phyloP scores from a whole-genome alignment of 257 asterid genomes.

The Solanum lycopersicoides region DNA sequence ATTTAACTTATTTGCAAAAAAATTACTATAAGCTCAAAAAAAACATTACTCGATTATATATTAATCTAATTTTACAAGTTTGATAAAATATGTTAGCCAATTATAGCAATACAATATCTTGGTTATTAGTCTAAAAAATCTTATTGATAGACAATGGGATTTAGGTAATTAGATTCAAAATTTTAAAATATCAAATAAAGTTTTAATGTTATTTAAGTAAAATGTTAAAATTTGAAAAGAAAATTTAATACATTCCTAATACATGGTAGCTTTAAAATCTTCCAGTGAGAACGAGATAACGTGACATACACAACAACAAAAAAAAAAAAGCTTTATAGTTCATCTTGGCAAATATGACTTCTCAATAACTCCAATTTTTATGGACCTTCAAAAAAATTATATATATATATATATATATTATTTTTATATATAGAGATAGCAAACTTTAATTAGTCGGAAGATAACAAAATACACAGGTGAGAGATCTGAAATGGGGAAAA shows the following conservation, averaged over 20 bases:
- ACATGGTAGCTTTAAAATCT: too few species aligned
- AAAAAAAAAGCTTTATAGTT: too few species aligned
- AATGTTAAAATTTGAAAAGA: too few species aligned
- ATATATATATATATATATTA: too few species aligned
- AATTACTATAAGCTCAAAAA: neutral
- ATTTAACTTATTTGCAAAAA: neutral
- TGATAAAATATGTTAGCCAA: neutral
- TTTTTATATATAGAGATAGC: neutral
- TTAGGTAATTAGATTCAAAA: neutral
- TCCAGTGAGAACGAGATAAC: neutral
- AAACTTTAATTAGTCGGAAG: too few species aligned
- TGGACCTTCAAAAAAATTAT: neutral
- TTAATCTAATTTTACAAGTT: neutral
- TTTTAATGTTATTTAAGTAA: neutral
- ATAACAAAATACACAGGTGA: neutral
- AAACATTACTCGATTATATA: neutral
- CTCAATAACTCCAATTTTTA: neutral
- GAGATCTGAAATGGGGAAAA: too few species aligned
- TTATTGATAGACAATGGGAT: neutral
- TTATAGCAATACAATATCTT: neutral
- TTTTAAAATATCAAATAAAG: too few species aligned
- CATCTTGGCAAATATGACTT: neutral
- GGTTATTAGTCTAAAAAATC: neutral
- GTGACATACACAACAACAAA: neutral
- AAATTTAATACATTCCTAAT: too few species aligned